Percentiles rank a stretch among this genome's conserved stretches.
Conservation (phyloP, 2,329 filamentous ascomycete genomes). For the Didymella keratinophila region DNA sequence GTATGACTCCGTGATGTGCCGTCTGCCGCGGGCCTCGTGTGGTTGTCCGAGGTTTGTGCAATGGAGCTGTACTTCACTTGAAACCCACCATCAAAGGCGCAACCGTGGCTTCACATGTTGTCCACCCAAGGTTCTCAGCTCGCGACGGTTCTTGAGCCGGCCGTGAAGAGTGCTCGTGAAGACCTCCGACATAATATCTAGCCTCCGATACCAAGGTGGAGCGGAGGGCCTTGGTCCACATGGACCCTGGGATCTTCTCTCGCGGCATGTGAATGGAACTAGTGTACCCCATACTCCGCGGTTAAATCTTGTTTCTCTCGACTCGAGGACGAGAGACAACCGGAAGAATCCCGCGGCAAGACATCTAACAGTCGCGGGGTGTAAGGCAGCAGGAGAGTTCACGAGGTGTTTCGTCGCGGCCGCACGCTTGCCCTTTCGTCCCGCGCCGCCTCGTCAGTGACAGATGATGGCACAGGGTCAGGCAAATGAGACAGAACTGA, state of each 20-base stretch:
- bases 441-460: slow-evolving; percentile 13
- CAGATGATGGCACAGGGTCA: slow-evolving; percentile 3
- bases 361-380: slow-evolving; percentile 9
- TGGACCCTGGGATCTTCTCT: slow-evolving; percentile 40
- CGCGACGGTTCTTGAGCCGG: slow-evolving; percentile 12
- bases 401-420: slow-evolving; percentile 32
- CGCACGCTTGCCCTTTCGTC: slow-evolving; percentile 4
- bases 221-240: slow-evolving; percentile 19
- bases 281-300: slow-evolving; percentile 48
- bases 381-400: slow-evolving; percentile 24
- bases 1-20: slow-evolving; percentile 6
- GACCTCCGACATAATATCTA: slow-evolving; percentile 24
- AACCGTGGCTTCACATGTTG: slow-evolving; percentile 17
- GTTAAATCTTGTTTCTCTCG: slow-evolving; percentile 28
- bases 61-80: slow-evolving; percentile 6
- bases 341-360: slow-evolving; percentile 18
- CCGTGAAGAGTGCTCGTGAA: slow-evolving; percentile 23
- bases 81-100: slow-evolving; percentile 1
- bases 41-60: slow-evolving; percentile 8
- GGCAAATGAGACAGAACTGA: slow-evolving; percentile 20
- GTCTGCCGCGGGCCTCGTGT: slow-evolving; percentile 7
- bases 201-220: slow-evolving; percentile 26
- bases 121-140: not conserved
- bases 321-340: slow-evolving; percentile 17
- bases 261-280: slow-evolving; percentile 37